These are phyloP conservation scores for Glycine soja DNA, from an alignment of 306 rosid species.

Conservation along the genomic window DNA sequence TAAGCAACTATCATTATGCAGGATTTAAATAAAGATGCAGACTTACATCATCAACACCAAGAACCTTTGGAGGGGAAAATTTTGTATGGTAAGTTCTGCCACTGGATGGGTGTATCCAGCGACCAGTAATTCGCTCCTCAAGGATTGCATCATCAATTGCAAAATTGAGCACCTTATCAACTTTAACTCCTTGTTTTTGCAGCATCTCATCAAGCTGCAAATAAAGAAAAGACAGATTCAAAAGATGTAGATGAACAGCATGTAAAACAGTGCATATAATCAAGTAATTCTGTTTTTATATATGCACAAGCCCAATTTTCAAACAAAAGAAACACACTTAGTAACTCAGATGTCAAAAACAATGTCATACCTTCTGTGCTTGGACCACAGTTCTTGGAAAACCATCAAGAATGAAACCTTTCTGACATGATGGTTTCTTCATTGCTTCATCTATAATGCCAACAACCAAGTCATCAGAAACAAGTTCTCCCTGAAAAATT, in stretches of 20 bases:
- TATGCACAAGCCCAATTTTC: slow-evolving; percentile 19
- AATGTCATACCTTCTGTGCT: slow-evolving; percentile 80
- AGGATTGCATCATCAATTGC: slow-evolving; percentile 82
- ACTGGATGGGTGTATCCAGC: slow-evolving; percentile 96
- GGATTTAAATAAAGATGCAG: not conserved
- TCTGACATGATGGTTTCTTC: slow-evolving; percentile 93
- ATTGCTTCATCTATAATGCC: slow-evolving; percentile 95
- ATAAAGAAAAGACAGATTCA: not conserved
- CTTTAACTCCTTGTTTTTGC: slow-evolving; percentile 66
- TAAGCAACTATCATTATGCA: slow-evolving; percentile 23
- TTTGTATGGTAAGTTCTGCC: slow-evolving; percentile 93
- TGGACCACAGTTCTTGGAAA: slow-evolving; percentile 94
- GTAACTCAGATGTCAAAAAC: slow-evolving; percentile 24
- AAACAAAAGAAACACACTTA: slow-evolving; percentile 37
- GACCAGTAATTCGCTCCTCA: slow-evolving; percentile 95
- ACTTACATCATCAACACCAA: slow-evolving; percentile 91
- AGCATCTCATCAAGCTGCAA: slow-evolving; percentile 86
- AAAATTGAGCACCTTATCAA: slow-evolving; percentile 94
- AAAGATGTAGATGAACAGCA: slow-evolving; percentile 11
- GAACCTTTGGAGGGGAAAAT: slow-evolving; percentile 84
- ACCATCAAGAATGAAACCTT: slow-evolving; percentile 97
- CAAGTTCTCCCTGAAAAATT: slow-evolving; percentile 88
- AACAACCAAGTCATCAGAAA: slow-evolving; percentile 94
- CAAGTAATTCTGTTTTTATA: not conserved
- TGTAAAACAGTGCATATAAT: slow-evolving; percentile 9